Evolutionary conservation across 495 filamentous ascomycete genomes (phyloP).

Genomic region (Trichoderma erinaceum): DNA sequence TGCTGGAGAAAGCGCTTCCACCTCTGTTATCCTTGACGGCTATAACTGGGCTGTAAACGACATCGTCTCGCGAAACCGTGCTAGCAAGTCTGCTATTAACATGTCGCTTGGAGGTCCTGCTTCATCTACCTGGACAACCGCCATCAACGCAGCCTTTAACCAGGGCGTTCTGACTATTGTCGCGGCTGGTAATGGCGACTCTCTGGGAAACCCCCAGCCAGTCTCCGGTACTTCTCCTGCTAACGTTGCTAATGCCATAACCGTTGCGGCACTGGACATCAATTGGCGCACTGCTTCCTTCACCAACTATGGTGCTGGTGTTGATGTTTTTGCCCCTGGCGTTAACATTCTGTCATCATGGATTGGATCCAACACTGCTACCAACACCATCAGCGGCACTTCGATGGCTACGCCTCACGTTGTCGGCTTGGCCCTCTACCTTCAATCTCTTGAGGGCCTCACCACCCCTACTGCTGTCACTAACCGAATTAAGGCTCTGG

Average conservation of each 20-base stretch:
- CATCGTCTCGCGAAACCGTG: slow-evolving; percentile 16
- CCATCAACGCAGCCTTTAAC: slow-evolving; percentile 27
- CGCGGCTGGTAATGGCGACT: slow-evolving; percentile 32
- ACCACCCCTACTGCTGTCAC: slow-evolving; percentile 35
- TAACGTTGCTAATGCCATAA: slow-evolving; percentile 39
- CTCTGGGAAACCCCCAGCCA: slow-evolving; percentile 15
- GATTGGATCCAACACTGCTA: slow-evolving; percentile 30
- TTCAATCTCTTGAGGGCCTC: slow-evolving; percentile 18
- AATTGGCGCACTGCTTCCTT: slow-evolving; percentile 35
- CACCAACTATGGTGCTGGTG: slow-evolving; percentile 43
- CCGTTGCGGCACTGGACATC: slow-evolving; percentile 39
- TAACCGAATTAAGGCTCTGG: slow-evolving; percentile 50
- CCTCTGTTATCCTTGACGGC: slow-evolving; percentile 38
- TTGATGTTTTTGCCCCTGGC: slow-evolving; percentile 39
- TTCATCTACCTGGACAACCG: slow-evolving; percentile 32
- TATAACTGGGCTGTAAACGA: slow-evolving; percentile 39
- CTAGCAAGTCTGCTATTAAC: slow-evolving; percentile 30
- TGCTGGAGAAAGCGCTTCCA: slow-evolving; percentile 23
- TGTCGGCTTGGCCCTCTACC: slow-evolving; percentile 35
- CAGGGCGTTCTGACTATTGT: slow-evolving; percentile 34
- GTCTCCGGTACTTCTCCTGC: slow-evolving; percentile 33
- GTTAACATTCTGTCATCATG: slow-evolving; percentile 28
- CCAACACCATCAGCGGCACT: slow-evolving; percentile 54
- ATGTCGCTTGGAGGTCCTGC: slow-evolving; percentile 39
- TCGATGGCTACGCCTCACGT: slow-evolving; percentile 54